Evolutionary conservation across 345 rosid species (phyloP).

Genomic region (Linum usitatissimum): DNA sequence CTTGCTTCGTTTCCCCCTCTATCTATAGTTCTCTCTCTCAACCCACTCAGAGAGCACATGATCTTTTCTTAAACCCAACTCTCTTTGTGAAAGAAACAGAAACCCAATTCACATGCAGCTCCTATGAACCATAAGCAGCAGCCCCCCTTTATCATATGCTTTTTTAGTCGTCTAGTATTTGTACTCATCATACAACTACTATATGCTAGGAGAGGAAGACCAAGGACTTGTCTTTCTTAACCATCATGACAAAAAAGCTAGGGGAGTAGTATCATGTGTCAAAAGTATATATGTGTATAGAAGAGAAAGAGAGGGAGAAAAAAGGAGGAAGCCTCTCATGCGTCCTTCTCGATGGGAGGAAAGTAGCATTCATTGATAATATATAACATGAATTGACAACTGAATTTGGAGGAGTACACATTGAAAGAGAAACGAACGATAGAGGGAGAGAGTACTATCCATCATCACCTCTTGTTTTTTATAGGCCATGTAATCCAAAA

Average conservation of each 20-base stretch:
- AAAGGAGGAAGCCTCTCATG: constrained; percentile 7
- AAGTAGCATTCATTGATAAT: constrained; percentile 2
- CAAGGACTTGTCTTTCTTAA: not conserved
- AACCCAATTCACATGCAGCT: too few species aligned
- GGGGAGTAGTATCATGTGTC: constrained; percentile 8
- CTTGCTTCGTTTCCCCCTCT: too few species aligned
- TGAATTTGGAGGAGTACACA: not conserved
- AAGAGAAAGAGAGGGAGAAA: constrained; percentile 10
- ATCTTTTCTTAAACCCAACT: too few species aligned
- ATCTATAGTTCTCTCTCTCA: too few species aligned
- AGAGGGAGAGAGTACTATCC: not conserved
- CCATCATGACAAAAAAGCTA: not conserved
- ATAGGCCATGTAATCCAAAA: not conserved
- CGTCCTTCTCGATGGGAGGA: constrained; percentile 7
- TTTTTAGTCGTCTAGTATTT: too few species aligned
- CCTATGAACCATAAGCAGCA: too few species aligned
- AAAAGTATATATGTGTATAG: constrained; percentile 7
- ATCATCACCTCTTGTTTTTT: not conserved
- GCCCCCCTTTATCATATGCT: too few species aligned
- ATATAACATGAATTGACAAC: constrained; percentile 7
- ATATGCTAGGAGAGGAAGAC: too few species aligned
- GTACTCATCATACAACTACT: too few species aligned
- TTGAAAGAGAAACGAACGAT: not conserved
- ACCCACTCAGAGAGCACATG: too few species aligned
- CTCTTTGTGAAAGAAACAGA: too few species aligned